Conservation (phyloP, 164 flowering plant species). For the Macadamia integrifolia region DNA sequence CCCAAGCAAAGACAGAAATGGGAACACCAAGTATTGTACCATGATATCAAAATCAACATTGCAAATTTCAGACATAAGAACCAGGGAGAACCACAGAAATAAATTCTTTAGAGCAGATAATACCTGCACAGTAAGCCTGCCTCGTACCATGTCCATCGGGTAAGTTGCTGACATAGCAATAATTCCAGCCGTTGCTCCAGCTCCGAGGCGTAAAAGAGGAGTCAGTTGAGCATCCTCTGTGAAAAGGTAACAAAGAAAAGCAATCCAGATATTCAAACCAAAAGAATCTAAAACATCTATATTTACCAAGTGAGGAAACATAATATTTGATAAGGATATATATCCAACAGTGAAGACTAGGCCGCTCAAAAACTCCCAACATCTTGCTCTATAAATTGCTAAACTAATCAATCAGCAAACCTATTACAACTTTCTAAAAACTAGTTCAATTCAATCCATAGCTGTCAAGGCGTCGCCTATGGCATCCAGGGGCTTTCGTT, state of each 20-base stretch:
- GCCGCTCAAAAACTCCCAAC: too few species aligned
- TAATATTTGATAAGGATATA: too few species aligned
- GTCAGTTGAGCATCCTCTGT: slow-evolving; percentile 87
- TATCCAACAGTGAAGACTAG: too few species aligned
- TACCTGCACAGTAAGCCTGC: slow-evolving; percentile 98
- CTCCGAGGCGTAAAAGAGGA: slow-evolving; percentile 91
- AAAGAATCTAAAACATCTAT: too few species aligned
- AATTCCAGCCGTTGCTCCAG: slow-evolving; percentile 99
- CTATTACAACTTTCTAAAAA: too few species aligned
- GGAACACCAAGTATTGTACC: background rate
- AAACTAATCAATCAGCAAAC: too few species aligned
- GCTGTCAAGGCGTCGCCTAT: too few species aligned
- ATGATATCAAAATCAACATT: background rate
- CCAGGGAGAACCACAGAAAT: background rate
- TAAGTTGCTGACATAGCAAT: slow-evolving; percentile 99
- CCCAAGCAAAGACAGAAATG: background rate
- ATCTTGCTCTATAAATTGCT: too few species aligned
- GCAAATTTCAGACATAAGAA: background rate
- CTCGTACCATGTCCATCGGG: slow-evolving; percentile 98
- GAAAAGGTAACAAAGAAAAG: slow-evolving; percentile 8
- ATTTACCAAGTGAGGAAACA: too few species aligned
- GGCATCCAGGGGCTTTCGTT: too few species aligned
- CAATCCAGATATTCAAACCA: too few species aligned
- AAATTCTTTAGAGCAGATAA: background rate
- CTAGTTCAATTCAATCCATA: too few species aligned